These are phyloP conservation scores for Solanum lignicaule DNA, from an alignment of 257 asterid genomes.

Conservation along the genomic window DNA sequence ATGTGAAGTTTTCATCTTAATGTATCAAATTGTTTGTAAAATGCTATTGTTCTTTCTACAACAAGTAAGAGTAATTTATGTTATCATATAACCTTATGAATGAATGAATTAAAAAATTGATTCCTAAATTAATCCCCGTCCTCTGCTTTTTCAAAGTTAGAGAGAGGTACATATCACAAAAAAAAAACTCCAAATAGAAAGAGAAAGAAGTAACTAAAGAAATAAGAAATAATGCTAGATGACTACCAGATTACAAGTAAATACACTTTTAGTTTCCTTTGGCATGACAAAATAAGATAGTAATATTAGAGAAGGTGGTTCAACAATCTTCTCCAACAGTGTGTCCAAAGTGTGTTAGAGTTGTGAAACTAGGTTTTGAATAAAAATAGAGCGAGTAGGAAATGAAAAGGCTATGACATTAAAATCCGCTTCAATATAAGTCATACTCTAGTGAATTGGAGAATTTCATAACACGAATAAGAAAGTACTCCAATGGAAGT, in stretches of 20 bases:
- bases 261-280: neutral
- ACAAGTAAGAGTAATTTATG: no score
- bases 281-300: neutral
- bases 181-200: neutral
- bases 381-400: no score
- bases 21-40: neutral
- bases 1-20: neutral
- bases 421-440: neutral
- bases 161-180: neutral
- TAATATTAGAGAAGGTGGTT: no score
- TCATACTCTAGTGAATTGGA: neutral
- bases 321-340: no score
- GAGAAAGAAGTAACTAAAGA: no score
- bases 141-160: neutral
- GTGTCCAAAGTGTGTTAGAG: neutral
- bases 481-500: neutral
- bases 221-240: no score
- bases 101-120: no score
- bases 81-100: no score
- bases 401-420: neutral
- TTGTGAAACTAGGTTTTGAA: no score
- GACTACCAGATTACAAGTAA: neutral
- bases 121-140: neutral
- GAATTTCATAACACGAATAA: neutral
- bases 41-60: neutral